Evolutionary conservation across 139 green algal genomes (phyloP).

Genomic region (Micractinium conductrix): DNA sequence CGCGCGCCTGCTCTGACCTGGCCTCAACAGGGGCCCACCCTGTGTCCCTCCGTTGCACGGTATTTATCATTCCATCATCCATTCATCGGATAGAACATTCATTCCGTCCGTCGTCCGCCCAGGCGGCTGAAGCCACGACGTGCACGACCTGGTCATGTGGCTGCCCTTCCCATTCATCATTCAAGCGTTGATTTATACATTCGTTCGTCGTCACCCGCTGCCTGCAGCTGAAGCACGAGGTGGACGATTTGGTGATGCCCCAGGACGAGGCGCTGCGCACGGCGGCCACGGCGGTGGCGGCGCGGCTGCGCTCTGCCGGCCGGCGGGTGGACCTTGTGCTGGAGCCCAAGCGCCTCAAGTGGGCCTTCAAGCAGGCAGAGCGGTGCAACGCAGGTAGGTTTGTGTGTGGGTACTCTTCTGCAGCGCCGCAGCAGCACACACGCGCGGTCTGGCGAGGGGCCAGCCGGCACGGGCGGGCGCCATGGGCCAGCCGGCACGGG

Average conservation of each 20-base stretch:
- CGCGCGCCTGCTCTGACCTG: too few relatives aligned
- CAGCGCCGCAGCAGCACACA: too few relatives aligned
- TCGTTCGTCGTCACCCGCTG: not conserved
- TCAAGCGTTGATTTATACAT: not conserved
- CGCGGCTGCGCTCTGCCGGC: conserved; percentile 69
- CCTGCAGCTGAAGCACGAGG: conserved; percentile 41
- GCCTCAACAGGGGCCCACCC: too few relatives aligned
- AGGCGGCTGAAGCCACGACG: too few relatives aligned
- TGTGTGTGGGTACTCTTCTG: too few relatives aligned
- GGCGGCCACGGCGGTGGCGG: conserved; percentile 70
- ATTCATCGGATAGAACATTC: too few relatives aligned
- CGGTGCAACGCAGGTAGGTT: conserved; percentile 31
- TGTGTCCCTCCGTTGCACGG: not conserved
- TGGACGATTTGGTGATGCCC: conserved; percentile 86
- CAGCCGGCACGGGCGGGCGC: not conserved
- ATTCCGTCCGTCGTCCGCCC: too few relatives aligned
- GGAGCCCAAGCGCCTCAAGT: conserved; percentile 94
- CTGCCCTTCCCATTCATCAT: not conserved
- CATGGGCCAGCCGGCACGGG: not conserved
- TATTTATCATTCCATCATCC: too few relatives aligned
- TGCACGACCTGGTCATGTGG: conserved; percentile 15
- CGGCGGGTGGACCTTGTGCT: conserved; percentile 92
- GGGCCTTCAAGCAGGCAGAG: conserved; percentile 75
- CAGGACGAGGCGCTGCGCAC: conserved; percentile 76
- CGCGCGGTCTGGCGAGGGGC: not conserved